Evolutionary conservation across 345 rosid species (phyloP).

Genomic region (Eucalyptus polybractea): DNA sequence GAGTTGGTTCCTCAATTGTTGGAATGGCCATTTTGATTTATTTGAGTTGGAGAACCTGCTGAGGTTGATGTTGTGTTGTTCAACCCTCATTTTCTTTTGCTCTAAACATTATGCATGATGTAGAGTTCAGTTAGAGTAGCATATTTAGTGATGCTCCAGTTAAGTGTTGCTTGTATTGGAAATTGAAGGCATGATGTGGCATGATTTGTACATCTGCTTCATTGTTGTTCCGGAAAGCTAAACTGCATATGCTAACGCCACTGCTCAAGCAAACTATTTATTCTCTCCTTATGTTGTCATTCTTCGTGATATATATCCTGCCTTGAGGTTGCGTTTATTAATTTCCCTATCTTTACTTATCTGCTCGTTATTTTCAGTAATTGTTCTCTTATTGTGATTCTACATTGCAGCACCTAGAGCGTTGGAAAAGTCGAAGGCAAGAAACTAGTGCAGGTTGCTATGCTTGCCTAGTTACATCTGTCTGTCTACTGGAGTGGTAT

Average conservation of each 20-base stretch:
- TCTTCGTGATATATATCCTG: background rate
- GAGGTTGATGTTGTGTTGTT: background rate
- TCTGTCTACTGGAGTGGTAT: background rate
- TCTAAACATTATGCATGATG: background rate
- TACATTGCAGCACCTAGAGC: slow-evolving; percentile 40
- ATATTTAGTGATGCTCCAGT: background rate
- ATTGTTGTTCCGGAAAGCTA: background rate
- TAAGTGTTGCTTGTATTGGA: background rate
- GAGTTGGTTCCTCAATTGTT: background rate
- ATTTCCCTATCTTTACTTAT: background rate
- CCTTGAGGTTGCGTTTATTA: background rate
- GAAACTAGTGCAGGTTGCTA: background rate
- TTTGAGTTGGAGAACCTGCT: background rate
- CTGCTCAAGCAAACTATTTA: background rate
- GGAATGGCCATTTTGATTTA: background rate
- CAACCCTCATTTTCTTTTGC: background rate
- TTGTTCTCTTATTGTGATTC: background rate
- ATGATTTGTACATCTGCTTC: background rate
- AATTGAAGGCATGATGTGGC: background rate
- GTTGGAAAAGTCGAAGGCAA: slow-evolving; percentile 49
- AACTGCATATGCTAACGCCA: background rate
- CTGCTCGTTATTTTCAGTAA: background rate
- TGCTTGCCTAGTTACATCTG: background rate
- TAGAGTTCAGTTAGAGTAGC: background rate
- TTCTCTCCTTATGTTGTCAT: background rate